Evolutionary conservation across 2,329 filamentous ascomycete genomes (phyloP), one percentile per base, ranked within the genome.

Genomic region (Penicillium concentricum): DNA sequence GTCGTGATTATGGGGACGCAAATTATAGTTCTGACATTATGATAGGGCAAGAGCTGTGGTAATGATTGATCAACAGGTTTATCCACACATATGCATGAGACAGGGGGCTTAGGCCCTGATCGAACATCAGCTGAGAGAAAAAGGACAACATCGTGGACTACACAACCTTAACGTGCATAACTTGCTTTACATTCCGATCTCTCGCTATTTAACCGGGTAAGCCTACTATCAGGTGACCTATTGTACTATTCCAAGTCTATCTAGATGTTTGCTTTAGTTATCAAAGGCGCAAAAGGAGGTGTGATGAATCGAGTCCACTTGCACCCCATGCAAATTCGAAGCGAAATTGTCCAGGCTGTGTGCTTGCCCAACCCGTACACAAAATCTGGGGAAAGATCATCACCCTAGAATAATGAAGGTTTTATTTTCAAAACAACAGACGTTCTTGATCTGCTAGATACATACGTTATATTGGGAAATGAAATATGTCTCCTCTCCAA

Each of bases 211-310:
- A 13, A 15, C 7, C 13, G 16, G 16, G 24, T 18, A 30, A 15
- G 13, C 16, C n/a, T 12, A 12, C 54, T 48, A 51, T 58, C 59
- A 60, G 54, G 51, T 61, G 59, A 46, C 42, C 51, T 51, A 50
- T 15, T 12, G 30, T 34, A 4, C 26, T 48, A 41, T 22, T 26
- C 12, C 13, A 32, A 32, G 30, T 4, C 13, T 13, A 15, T 43
- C 10, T 43, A 55, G 55, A 22, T 60, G 61, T 46, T 56, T 63
- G 39, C 54, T 54, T 44, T 62, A n/a, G n/a, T n/a, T n/a, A 59
- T 38, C 51, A 57, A 45, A 57, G 54, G 39, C 54, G 57, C 28
- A 61, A 61, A 35, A 61, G 57, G 55, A 61, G 58, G 53, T 61
- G 61, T 41, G 57, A 61, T 32, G 60, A 57, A 53, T 51, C 12